Percentiles rank a stretch among this genome's conserved stretches.
These are phyloP conservation scores for Lentinula sp. DNA, from an alignment of 768 basidiomycete species.

Conservation along the genomic window DNA sequence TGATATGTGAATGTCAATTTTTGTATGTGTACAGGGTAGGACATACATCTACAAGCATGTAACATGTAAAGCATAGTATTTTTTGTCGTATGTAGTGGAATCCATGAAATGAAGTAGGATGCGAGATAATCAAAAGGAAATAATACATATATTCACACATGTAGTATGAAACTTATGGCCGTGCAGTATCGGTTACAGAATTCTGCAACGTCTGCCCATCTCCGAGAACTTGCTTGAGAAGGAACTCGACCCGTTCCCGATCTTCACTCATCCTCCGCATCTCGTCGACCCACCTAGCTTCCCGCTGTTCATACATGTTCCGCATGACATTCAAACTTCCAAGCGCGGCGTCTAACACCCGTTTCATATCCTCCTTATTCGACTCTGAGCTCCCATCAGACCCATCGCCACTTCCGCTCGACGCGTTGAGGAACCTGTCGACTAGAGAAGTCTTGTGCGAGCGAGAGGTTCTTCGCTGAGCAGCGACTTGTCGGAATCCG, in stretches of 20 bases:
- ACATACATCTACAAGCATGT: background rate
- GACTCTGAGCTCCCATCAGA: slow-evolving; percentile 46
- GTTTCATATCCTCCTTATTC: slow-evolving; percentile 59
- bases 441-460: slow-evolving; percentile 36
- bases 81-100: background rate
- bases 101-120: background rate
- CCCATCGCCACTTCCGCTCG: slow-evolving; percentile 43
- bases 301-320: slow-evolving; percentile 61
- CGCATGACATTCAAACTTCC: slow-evolving; percentile 60
- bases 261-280: slow-evolving; percentile 62
- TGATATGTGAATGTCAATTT: background rate
- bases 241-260: slow-evolving; percentile 56
- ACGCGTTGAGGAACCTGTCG: slow-evolving; percentile 42
- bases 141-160: slow-evolving; percentile 2
- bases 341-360: slow-evolving; percentile 62
- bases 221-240: slow-evolving; percentile 60
- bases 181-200: background rate
- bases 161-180: background rate
- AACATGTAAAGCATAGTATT: background rate
- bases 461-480: slow-evolving; percentile 44
- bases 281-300: slow-evolving; percentile 66
- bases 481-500: slow-evolving; percentile 54
- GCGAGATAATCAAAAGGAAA: background rate
- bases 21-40: background rate
- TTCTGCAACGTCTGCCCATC: slow-evolving; percentile 7